phyloP scores from a whole-genome alignment of 2,329 filamentous ascomycete genomes.

The Sclerotinia trifoliorum region DNA sequence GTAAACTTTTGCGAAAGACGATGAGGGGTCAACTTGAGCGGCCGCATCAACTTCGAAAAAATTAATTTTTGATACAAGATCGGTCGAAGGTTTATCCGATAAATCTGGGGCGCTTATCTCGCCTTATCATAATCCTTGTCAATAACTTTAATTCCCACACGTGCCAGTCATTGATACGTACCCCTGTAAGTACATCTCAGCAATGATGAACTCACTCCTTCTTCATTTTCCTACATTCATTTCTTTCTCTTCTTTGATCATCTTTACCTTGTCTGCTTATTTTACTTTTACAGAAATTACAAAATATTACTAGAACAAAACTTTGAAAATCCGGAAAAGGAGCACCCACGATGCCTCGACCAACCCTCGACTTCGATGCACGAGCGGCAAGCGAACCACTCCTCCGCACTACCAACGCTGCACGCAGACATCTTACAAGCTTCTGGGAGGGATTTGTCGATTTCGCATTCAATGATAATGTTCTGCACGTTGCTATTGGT shows the following conservation, averaged over 20 bases:
- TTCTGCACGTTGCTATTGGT: slow-evolving; percentile 72
- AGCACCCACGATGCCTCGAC: slow-evolving; percentile 26
- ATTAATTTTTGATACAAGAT: neutral
- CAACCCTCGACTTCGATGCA: slow-evolving; percentile 28
- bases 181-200: slow-evolving; percentile 4
- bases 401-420: slow-evolving; percentile 32
- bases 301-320: too few species aligned
- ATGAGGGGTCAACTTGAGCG: slow-evolving; percentile 9
- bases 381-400: slow-evolving; percentile 32
- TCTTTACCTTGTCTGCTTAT: neutral
- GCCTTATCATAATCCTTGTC: slow-evolving; percentile 6
- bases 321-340: neutral
- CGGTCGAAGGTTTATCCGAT: slow-evolving; percentile 7
- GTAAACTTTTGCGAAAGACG: neutral
- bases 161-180: slow-evolving; percentile 22
- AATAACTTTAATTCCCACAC: slow-evolving; percentile 5
- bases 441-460: slow-evolving; percentile 65
- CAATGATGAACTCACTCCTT: slow-evolving; percentile 5
- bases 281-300: neutral
- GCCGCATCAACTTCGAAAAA: slow-evolving; percentile 14
- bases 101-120: slow-evolving; percentile 17
- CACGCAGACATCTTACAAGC: slow-evolving; percentile 42
- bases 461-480: slow-evolving; percentile 72
- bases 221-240: neutral
- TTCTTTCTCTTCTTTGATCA: neutral